Evolutionary conservation across 192 early-diverging fungal species (phyloP), one percentile per base, ranked within the genome.

Genomic region (Backusella circina): DNA sequence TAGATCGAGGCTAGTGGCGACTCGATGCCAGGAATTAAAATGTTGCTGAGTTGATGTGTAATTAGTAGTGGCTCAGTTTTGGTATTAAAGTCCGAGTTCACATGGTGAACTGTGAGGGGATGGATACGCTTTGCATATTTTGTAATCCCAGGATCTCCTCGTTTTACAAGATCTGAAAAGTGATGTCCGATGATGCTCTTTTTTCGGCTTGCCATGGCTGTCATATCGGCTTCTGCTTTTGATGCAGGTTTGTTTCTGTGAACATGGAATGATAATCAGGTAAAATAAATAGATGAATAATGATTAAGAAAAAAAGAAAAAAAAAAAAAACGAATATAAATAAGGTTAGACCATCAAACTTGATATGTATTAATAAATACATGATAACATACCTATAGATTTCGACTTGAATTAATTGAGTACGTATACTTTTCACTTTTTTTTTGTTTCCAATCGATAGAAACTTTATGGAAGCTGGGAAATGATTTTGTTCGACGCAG

Each of bases 351-450:
- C 5, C 3, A 7, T 18, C 18, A 15, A 16, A 16, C 44, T 47
- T 47, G 18, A 16, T n/a, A 47, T 6, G 16, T 26, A 23, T 12
- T 57, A 12, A 3, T 26, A 57, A 26, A 57, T 57, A 57, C 12
- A 57, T 57, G 54, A 61, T 26, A 61, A 61, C 54, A n/a, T 80
- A 76, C 79, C 75, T 80, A 39, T 70, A 80, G 3, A 73, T 31
- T 76, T 80, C 79, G 5, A 73, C 51, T 57, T 80, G 79, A 12
- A 73, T 76, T 5, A 80, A 67, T 39, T 76, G 75, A 26, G 79
- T 75, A 3, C 74, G 61, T 35, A 79, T 79, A 21, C 37, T 54
- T 28, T 37, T 71, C 3, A 80, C 71, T 47, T 51, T 50, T 32
- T 76, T 73, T 3, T 70, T 71, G 32, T 65, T 73, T 18, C 68